Base-by-base conservation (phyloP, 345 rosid genomes). In the Alliaria petiolata region DNA sequence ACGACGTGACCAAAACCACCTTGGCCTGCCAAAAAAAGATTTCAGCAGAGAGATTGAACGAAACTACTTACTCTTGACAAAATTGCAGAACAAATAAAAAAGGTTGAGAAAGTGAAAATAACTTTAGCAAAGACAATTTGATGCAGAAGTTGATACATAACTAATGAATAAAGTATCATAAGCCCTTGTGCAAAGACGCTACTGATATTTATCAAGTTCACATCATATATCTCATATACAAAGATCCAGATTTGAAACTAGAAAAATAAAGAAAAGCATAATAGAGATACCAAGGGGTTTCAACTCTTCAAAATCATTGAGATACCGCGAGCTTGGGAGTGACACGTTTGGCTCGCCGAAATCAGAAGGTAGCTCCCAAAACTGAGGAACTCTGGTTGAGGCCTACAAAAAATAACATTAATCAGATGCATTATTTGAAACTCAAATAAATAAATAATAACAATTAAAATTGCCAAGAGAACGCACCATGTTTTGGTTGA, bases 1-100 rank as follows among this genome's bases (percentile, higher is more conserved):
- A 93, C 92, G 69, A 93, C 98, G 71, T 85, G 95, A 47, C 95
- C 98, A 68, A 93, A 93, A 74, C 96, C 96, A 64, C 98, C 98
- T 75, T 89, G 98, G 61, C 98, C 98, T 93, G 78, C 68, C 53
- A 64, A 16, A 28, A 71, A 3, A 58, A 49, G 56, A 35, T 78
- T 43, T 70, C 45, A 76, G 22, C 40, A 70, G 30, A 68, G 34
- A 75, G 49, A 12, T 25, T 50, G 43, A 67, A 51, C 16, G 19
- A 53, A 51, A 33, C 3, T 65, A 36, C 55, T 34, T 46, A 3
- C 60, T 16, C 20, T 26, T 45, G 17, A 49, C 25, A 58, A 49
- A 20, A 74, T 5, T 47, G 36, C 7, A 7, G 11, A 46, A 39
- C 43, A 66, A 66, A 51, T 30, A 59, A 38, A 55, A 39, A 20